Base-by-base conservation (phyloP, 2,329 filamentous ascomycete species). In the Xylariaceae sp. region DNA sequence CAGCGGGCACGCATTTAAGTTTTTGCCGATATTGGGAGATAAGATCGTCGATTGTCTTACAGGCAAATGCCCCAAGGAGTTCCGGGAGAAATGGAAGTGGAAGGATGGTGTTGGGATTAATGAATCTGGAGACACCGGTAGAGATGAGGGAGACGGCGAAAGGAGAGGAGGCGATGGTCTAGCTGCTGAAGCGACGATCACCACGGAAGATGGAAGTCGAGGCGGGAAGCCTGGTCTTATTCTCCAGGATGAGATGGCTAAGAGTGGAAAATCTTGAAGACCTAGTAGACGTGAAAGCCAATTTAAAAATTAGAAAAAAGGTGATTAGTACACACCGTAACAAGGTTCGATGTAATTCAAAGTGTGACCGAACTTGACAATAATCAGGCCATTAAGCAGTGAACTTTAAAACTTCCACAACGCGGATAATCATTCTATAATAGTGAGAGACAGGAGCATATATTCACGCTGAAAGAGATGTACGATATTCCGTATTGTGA, bases 1-100 rank as follows among this genome's bases (percentile, higher is more conserved):
- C 47, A 86, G 82, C 58, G 84, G 84, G 3, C 84, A 87, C 66
- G 86, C 73, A 4, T 89, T 85, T 76, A 89, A 89, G 69, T 89
- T 89, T 69, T 69, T 88, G 50, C 86, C 86, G 0, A 80, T 88
- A 4, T 72, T 89, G 10, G 86, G 86, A 7, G 80, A 84, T 24
- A 82, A 82, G 65, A 76, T 87, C 27, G 78, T 79, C 1, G 83
- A 85, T 58, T 79, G 79, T 50, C 72, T 88, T 51, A 67, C 78
- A 50, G 69, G 77, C 30, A 58, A 72, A 6, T 75, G 76, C 11
- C 73, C 75, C 0, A 67, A 73, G 3, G 79, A 81, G 46, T 81
- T 91, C 62, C 73, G 73, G 30, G 67, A 72, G 1, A 84, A 83
- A 64, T 85, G 81, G 82, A 77, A 78, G 24, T 89, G 87, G 78